Percentiles rank a stretch among this genome's conserved stretches.
These are phyloP conservation scores for Diplodia scrobiculata DNA, from an alignment of 2,329 filamentous ascomycete genomes.

Conservation along the genomic window DNA sequence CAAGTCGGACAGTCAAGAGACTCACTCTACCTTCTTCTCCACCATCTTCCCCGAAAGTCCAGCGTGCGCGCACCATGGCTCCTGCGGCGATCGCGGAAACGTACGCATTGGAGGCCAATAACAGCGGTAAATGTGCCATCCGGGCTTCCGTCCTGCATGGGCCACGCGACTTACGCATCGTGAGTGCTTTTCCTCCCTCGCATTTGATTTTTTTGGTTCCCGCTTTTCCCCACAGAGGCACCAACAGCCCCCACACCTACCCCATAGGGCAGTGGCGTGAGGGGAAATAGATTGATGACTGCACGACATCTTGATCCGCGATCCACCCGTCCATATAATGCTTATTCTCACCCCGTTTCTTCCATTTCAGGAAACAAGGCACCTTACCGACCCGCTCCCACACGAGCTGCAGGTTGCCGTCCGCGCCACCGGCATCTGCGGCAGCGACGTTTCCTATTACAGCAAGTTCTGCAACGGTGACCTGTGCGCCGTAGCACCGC, in stretches of 20 bases:
- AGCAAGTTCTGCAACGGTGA: constrained; percentile 72
- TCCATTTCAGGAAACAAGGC: constrained; percentile 56
- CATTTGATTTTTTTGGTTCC: constrained; percentile 35
- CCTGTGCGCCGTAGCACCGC: constrained; percentile 65
- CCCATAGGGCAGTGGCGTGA: neutral
- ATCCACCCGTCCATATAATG: neutral
- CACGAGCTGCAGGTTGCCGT: constrained; percentile 67
- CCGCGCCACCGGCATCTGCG: constrained; percentile 68
- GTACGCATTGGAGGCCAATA: constrained; percentile 45
- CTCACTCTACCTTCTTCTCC: neutral
- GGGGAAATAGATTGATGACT: neutral
- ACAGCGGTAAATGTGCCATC: constrained; percentile 44
- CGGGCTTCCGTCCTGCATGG: constrained; percentile 49
- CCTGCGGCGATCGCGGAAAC: constrained; percentile 44
- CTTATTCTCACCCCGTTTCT: neutral
- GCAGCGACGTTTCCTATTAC: constrained; percentile 71
- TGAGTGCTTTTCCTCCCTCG: constrained; percentile 35
- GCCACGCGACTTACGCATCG: constrained; percentile 48
- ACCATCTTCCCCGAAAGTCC: neutral
- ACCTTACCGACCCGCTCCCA: constrained; percentile 56
- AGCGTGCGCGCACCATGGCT: constrained; percentile 38
- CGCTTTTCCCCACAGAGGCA: constrained; percentile 30
- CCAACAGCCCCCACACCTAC: constrained; percentile 13
- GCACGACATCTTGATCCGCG: constrained; percentile 6
- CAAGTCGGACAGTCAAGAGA: neutral